Percentiles rank a stretch among this genome's conserved stretches.
Conservation (phyloP, 2,329 filamentous ascomycete species). For the Macrophomina pseudophaseolina region DNA sequence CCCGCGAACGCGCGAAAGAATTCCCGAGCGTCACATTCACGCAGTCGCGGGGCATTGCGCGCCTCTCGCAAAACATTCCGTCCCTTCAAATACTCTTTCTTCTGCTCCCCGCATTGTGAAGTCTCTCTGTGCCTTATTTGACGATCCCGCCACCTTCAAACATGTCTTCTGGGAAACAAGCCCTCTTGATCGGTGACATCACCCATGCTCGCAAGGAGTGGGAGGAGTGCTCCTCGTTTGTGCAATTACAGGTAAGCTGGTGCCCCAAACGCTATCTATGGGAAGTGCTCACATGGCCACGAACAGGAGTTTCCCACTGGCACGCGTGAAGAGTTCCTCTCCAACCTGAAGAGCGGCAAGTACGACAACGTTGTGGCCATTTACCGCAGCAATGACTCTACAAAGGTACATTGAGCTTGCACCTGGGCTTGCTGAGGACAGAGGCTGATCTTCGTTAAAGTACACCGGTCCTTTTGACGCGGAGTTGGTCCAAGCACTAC, state of each 20-base stretch:
- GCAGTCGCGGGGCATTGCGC: not conserved
- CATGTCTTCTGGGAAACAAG: slow-evolving; percentile 35
- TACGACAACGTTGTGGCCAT: slow-evolving; percentile 62
- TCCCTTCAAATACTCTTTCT: not conserved
- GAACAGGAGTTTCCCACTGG: slow-evolving; percentile 59
- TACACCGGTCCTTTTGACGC: slow-evolving; percentile 54
- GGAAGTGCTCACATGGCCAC: not conserved
- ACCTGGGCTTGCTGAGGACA: too few species aligned
- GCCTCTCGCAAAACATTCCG: slow-evolving; percentile 1
- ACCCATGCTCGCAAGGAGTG: slow-evolving; percentile 54
- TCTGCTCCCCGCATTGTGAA: not conserved
- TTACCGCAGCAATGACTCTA: slow-evolving; percentile 64
- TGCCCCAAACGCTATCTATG: not conserved
- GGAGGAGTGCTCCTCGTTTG: slow-evolving; percentile 44
- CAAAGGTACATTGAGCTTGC: slow-evolving; percentile 40
- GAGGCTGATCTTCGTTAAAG: slow-evolving; percentile 7
- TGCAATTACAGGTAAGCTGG: slow-evolving; percentile 38
- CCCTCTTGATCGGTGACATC: slow-evolving; percentile 54
- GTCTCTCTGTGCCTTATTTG: not conserved
- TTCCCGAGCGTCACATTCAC: slow-evolving; percentile 11
- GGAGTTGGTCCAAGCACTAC: slow-evolving; percentile 50
- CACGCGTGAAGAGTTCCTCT: slow-evolving; percentile 60
- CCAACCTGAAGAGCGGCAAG: slow-evolving; percentile 58
- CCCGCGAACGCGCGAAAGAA: slow-evolving; percentile 10
- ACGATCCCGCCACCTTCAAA: not conserved